These are phyloP conservation scores for Quercus cerris DNA, from an alignment of 306 rosid genomes.

Conservation along the genomic window DNA sequence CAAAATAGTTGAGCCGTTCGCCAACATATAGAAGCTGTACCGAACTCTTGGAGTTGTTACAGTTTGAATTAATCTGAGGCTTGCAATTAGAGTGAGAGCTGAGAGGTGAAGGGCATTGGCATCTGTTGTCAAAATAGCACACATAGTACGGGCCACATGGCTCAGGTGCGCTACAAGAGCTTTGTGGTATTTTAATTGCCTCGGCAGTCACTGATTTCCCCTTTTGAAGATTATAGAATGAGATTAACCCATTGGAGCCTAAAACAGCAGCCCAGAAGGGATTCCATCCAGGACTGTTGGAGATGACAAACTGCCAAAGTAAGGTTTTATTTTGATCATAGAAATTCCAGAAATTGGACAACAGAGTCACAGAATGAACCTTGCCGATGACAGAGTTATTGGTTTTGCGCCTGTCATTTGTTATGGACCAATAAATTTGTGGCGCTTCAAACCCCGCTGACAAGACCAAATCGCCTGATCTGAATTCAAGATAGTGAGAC, in stretches of 20 bases:
- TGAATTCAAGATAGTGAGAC: constrained; percentile 27
- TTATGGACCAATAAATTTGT: constrained; percentile 41
- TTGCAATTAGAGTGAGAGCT: constrained; percentile 21
- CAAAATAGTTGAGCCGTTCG: constrained; percentile 30
- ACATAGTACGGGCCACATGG: constrained; percentile 34
- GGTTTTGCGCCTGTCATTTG: constrained; percentile 24
- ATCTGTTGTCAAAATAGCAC: constrained; percentile 25
- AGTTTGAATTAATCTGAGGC: constrained; percentile 18
- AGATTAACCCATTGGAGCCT: constrained; percentile 27
- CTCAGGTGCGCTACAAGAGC: constrained; percentile 33
- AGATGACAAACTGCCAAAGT: constrained; percentile 31
- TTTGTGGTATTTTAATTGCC: constrained; percentile 25
- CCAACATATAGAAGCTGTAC: constrained; percentile 31
- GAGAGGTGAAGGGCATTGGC: constrained; percentile 37
- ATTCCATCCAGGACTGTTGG: constrained; percentile 6
- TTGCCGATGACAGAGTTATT: constrained; percentile 19
- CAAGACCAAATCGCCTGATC: constrained; percentile 29
- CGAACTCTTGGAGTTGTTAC: constrained; percentile 18
- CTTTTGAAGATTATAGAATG: constrained; percentile 24
- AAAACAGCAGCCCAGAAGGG: constrained; percentile 35
- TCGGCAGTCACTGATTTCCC: constrained; percentile 19
- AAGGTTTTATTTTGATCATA: constrained; percentile 24
- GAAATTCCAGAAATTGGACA: constrained; percentile 30
- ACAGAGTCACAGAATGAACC: constrained; percentile 13
- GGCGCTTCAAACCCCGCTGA: constrained; percentile 34